phyloP scores from a whole-genome alignment of 352 stramenopile species.

The Aphanomyces astaci region DNA sequence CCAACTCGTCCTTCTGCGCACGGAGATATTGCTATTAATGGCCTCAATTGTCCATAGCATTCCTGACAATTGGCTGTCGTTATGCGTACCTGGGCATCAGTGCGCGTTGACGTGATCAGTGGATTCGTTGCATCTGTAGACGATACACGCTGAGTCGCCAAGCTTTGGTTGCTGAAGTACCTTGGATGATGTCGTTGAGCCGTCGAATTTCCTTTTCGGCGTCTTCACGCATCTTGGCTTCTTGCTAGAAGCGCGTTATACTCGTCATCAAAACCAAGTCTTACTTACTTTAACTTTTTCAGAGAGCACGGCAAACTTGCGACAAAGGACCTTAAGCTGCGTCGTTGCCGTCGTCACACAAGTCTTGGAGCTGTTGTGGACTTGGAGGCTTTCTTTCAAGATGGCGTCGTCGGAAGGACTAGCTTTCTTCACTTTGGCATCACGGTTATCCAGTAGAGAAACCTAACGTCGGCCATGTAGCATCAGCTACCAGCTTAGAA shows the following conservation, averaged over 20 bases:
- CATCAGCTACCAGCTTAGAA: no score
- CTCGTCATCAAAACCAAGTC: not conserved
- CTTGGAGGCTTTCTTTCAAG: conserved; percentile 18
- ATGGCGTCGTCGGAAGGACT: conserved; percentile 9
- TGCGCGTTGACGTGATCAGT: conserved; percentile 43
- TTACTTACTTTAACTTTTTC: conserved; percentile 72
- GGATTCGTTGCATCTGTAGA: conserved; percentile 29
- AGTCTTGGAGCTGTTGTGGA: not conserved
- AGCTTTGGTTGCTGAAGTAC: no score
- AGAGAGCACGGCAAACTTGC: conserved; percentile 72
- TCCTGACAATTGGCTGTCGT: no score
- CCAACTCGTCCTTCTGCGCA: conserved; percentile 5
- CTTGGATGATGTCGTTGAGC: conserved; percentile 55
- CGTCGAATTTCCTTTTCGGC: conserved; percentile 64
- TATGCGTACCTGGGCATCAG: conserved; percentile 38
- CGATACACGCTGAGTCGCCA: no score
- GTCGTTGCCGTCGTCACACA: conserved; percentile 37
- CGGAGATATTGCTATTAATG: conserved; percentile 16
- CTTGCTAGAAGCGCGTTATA: conserved; percentile 35
- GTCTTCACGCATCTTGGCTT: conserved; percentile 61
- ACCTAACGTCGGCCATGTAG: not conserved
- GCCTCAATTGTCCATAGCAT: not conserved
- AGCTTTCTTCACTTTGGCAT: conserved; percentile 12
- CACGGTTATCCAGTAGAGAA: conserved; percentile 1
- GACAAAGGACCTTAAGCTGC: conserved; percentile 70